Evolutionary conservation across 495 filamentous ascomycete genomes (phyloP), one percentile per base, ranked within the genome.

Genomic region (Chaetomium tenue): DNA sequence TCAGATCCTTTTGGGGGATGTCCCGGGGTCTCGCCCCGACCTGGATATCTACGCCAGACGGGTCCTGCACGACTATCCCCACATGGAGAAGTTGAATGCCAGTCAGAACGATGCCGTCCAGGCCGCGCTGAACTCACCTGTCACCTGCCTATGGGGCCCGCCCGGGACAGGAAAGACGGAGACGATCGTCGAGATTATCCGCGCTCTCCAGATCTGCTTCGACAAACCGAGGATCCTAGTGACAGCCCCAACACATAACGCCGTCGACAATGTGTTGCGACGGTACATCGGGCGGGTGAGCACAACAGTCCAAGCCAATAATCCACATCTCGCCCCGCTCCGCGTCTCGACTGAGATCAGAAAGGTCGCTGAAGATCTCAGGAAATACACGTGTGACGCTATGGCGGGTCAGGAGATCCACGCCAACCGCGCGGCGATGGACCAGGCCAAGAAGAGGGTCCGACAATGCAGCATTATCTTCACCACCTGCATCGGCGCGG

Each of bases 101-200:
- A 81, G 79, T 58, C 82, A 84, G 63, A 79, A 76, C 52, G 63
- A 65, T 5, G 82, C 82, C 15, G 68, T 84, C 13, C 52, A 70
- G 28, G 72, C 78, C 30, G 67, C 78, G 3, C 60, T 82, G 33
- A 68, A 28, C 4, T 63, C 67, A 26, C 71, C 75, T 5, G 60
- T 84, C 46, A 77, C 74, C 15, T 81, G 77, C 47, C 66, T 83
- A 0, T 83, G 82, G 82, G 82, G 82, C 0, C 82, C 82, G 2
- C 82, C 82, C 0, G 82, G 82, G 5, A 84, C 82, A 1, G 82
- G 82, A 8, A 84, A 84, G 66, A 83, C 82, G 1, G 71, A 80
- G 52, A 83, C 82, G 13, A 76, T 83, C 25, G 79, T 82, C 7
- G 72, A 70, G 11, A 78, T 83, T 28, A 69, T 84, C 42, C 57